Conservation (phyloP, 2,329 filamentous ascomycete species). For the Fusarium sp. region DNA sequence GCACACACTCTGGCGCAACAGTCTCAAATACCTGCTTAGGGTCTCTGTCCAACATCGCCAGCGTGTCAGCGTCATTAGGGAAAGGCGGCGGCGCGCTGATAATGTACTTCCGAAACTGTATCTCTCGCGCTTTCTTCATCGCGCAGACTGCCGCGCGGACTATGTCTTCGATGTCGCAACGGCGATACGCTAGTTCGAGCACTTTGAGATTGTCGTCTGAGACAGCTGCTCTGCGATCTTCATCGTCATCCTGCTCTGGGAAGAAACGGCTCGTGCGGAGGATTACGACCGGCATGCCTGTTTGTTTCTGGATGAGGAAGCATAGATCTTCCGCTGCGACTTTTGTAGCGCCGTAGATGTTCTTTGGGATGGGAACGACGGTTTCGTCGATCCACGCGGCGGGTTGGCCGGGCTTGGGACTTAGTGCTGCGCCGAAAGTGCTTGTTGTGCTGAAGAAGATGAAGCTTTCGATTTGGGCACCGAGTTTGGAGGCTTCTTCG, state of each 20-base stretch:
- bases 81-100: constrained; percentile 57
- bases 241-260: constrained; percentile 58
- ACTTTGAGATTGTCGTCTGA: constrained; percentile 58
- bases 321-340: constrained; percentile 60
- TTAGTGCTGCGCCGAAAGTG: constrained; percentile 54
- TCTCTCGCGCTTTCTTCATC: constrained; percentile 46
- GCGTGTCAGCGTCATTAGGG: constrained; percentile 40
- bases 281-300: constrained; percentile 53
- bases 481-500: constrained; percentile 48
- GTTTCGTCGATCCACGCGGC: constrained; percentile 57
- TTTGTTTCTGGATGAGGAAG: constrained; percentile 52
- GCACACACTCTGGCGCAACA: constrained; percentile 41
- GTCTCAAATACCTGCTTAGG: constrained; percentile 46
- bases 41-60: constrained; percentile 48
- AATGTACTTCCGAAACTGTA: constrained; percentile 54
- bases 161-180: constrained; percentile 56
- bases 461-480: constrained; percentile 50
- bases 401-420: constrained; percentile 47
- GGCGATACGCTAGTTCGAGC: constrained; percentile 57
- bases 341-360: constrained; percentile 61
- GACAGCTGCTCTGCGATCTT: constrained; percentile 49
- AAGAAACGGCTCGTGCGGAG: constrained; percentile 61
- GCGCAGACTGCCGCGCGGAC: constrained; percentile 54
- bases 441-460: constrained; percentile 59
- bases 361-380: constrained; percentile 55